Percentiles rank a stretch among this genome's conserved stretches.
phyloP scores from a whole-genome alignment of 805 yeast genomes.

The Myxozyma melibiosi region DNA sequence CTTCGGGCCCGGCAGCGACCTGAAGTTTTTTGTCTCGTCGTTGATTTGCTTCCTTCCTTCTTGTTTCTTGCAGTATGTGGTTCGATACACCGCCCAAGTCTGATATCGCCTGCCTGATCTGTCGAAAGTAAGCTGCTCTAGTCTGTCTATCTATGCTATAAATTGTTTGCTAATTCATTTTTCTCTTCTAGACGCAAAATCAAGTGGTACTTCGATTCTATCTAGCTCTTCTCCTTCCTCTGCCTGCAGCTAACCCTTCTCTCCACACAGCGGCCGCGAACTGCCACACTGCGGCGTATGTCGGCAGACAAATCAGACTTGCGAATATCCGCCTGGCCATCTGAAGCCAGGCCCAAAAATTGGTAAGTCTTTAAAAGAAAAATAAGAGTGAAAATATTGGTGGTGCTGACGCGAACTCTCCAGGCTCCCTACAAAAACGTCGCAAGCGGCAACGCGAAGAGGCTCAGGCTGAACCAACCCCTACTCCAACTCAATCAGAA shows the following conservation, averaged over 20 bases:
- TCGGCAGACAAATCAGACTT: not conserved
- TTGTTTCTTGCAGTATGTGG: not conserved
- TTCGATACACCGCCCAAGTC: not conserved
- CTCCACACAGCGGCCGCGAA: not conserved
- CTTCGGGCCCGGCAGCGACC: no score
- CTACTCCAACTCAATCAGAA: not conserved
- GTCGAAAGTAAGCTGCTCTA: not conserved
- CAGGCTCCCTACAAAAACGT: not conserved
- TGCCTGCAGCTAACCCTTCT: not conserved
- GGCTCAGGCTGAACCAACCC: not conserved
- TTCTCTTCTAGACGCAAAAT: not conserved
- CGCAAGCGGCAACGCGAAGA: not conserved
- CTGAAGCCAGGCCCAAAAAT: slow-evolving; percentile 1
- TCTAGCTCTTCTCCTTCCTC: no score
- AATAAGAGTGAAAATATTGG: not conserved
- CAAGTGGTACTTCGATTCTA: not conserved
- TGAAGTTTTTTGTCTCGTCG: not conserved
- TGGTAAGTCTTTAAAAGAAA: not conserved
- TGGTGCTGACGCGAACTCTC: not conserved
- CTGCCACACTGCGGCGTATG: not conserved
- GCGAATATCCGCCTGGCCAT: slow-evolving; percentile 3
- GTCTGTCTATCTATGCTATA: not conserved
- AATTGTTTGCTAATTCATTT: not conserved
- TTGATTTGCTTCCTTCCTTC: not conserved
- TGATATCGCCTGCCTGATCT: not conserved